These are phyloP conservation scores for Neurospora sp. DNA, from an alignment of 495 filamentous ascomycete genomes.

Conservation along the genomic window DNA sequence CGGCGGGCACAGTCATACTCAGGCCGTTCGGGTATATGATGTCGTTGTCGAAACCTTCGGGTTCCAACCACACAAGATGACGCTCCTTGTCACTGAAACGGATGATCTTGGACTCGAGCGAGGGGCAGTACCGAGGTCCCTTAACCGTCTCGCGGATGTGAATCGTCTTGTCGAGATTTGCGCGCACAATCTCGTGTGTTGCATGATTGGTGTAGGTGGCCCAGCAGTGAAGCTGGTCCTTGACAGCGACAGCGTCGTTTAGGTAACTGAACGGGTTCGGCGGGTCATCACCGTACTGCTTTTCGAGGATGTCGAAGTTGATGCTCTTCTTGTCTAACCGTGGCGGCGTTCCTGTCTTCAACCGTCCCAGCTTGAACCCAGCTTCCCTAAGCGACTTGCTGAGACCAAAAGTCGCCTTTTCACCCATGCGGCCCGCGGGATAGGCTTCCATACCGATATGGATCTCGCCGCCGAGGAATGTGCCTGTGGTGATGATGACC, in stretches of 20 bases:
- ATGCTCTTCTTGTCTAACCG: slow-evolving; percentile 76
- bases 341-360: slow-evolving; percentile 95
- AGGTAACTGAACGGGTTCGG: slow-evolving; percentile 89
- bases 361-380: slow-evolving; percentile 79
- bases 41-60: slow-evolving; percentile 85
- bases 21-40: slow-evolving; percentile 95
- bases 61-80: slow-evolving; percentile 93
- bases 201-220: slow-evolving; percentile 74
- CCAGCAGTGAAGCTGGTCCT: slow-evolving; percentile 74
- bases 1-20: slow-evolving; percentile 87
- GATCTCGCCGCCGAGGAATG: slow-evolving; percentile 92
- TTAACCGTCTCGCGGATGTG: slow-evolving; percentile 95
- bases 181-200: slow-evolving; percentile 75
- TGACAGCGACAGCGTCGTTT: slow-evolving; percentile 62
- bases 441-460: slow-evolving; percentile 81
- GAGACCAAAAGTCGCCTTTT: slow-evolving; percentile 86
- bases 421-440: slow-evolving; percentile 86
- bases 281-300: slow-evolving; percentile 73
- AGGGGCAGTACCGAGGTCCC: slow-evolving; percentile 91
- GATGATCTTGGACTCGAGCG: slow-evolving; percentile 88
- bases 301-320: slow-evolving; percentile 58
- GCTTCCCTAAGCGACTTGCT: slow-evolving; percentile 85
- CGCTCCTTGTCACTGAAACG: slow-evolving; percentile 67
- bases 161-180: slow-evolving; percentile 82
- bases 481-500: slow-evolving; percentile 92